Evolutionary conservation across 257 asterid genomes (phyloP).

Genomic region (Nicotiana noctiflora): DNA sequence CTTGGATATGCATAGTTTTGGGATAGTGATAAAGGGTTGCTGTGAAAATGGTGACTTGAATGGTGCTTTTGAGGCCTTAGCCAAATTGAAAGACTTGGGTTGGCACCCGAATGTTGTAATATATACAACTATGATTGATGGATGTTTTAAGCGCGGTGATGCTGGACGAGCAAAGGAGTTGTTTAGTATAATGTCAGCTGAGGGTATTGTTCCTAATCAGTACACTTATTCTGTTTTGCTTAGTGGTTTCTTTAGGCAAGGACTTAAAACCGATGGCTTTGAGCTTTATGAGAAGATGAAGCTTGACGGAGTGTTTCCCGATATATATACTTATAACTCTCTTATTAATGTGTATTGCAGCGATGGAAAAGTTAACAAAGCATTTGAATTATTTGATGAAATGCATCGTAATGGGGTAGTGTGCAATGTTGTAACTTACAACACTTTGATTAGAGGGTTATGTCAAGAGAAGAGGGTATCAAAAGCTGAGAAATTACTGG

Average conservation of each 20-base stretch:
- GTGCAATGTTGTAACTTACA: slow-evolving; percentile 57
- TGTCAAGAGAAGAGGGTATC: slow-evolving; percentile 33
- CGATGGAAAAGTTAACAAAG: slow-evolving; percentile 33
- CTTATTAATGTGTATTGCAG: slow-evolving; percentile 44
- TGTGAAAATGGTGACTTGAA: slow-evolving; percentile 42
- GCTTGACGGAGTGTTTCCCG: slow-evolving; percentile 49
- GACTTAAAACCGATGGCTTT: slow-evolving; percentile 45
- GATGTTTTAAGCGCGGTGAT: slow-evolving; percentile 52
- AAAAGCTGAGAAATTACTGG: slow-evolving; percentile 41
- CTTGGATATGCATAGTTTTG: slow-evolving; percentile 56
- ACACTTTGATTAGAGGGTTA: slow-evolving; percentile 59
- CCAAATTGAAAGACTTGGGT: slow-evolving; percentile 34
- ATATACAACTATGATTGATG: slow-evolving; percentile 64
- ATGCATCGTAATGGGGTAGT: slow-evolving; percentile 51
- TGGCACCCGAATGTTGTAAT: slow-evolving; percentile 55
- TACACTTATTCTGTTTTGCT: slow-evolving; percentile 57
- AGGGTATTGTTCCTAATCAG: slow-evolving; percentile 62
- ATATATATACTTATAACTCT: slow-evolving; percentile 44
- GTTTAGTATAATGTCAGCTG: slow-evolving; percentile 36
- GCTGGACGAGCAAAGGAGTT: slow-evolving; percentile 41
- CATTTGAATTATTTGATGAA: slow-evolving; percentile 44
- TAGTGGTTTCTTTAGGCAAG: slow-evolving; percentile 52
- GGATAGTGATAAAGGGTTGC: slow-evolving; percentile 71
- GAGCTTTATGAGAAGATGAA: slow-evolving; percentile 62
- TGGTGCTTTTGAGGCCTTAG: slow-evolving; percentile 43